Percentiles rank a stretch among this genome's conserved stretches.
These are phyloP conservation scores for Platanthera zijinensis DNA, from an alignment of 106 monocot genomes.

Conservation along the genomic window DNA sequence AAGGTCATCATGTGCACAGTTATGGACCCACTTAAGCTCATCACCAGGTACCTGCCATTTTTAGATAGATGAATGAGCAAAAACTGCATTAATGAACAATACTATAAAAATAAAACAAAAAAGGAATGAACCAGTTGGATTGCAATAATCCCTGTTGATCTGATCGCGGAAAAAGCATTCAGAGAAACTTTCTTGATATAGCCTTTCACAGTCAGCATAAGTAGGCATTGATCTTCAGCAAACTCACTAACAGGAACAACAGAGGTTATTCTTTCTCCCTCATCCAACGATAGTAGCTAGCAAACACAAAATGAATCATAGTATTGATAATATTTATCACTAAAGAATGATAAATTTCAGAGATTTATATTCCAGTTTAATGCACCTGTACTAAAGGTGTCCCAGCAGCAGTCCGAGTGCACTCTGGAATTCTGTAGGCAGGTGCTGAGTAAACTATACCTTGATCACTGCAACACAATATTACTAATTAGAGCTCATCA, in stretches of 20 bases:
- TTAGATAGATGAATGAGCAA: neutral
- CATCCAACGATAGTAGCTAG: slow-evolving; percentile 78
- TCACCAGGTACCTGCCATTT: slow-evolving; percentile 69
- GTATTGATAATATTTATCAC: slow-evolving; percentile 4
- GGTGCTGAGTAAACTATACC: slow-evolving; percentile 93
- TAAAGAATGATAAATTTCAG: neutral
- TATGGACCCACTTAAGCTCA: slow-evolving; percentile 92
- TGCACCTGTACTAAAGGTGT: slow-evolving; percentile 83
- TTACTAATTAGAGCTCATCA: neutral
- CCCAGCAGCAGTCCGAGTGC: slow-evolving; percentile 80
- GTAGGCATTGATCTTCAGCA: slow-evolving; percentile 68
- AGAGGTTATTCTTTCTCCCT: slow-evolving; percentile 94
- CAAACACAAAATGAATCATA: neutral
- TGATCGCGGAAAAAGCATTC: slow-evolving; percentile 87
- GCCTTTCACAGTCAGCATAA: slow-evolving; percentile 86
- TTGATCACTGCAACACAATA: slow-evolving; percentile 56
- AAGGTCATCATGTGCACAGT: slow-evolving; percentile 75
- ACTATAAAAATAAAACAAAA: neutral
- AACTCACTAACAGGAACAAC: slow-evolving; percentile 96
- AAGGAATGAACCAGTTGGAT: slow-evolving; percentile 75
- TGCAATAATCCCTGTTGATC: slow-evolving; percentile 85
- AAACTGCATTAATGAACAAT: neutral
- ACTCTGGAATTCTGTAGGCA: slow-evolving; percentile 94
- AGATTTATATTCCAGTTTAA: slow-evolving; percentile 1
- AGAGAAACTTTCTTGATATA: slow-evolving; percentile 95